Evolutionary conservation across 2,329 filamentous ascomycete genomes (phyloP).

Genomic region (Botrytis elliptica): DNA sequence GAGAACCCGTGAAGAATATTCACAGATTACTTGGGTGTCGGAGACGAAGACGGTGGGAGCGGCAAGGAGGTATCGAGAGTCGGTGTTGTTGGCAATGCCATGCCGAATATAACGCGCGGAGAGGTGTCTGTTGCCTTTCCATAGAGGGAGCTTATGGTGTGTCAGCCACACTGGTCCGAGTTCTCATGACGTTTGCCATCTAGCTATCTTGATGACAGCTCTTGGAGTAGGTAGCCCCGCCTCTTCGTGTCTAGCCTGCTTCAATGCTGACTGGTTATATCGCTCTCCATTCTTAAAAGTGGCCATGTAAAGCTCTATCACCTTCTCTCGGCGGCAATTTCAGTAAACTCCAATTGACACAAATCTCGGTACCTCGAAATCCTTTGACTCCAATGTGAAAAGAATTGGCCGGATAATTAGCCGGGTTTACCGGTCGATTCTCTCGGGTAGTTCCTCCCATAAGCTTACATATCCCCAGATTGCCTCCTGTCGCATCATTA

Average conservation of each 20-base stretch:
- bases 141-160: no score
- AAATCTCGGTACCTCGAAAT: not conserved
- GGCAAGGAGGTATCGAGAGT: not conserved
- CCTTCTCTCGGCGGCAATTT: not conserved
- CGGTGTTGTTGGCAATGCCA: not conserved
- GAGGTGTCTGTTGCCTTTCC: no score
- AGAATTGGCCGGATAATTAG: not conserved
- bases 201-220: not conserved
- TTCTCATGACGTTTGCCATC: not conserved
- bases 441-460: not conserved
- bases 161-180: no score
- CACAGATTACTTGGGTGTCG: not conserved
- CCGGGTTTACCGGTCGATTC: not conserved
- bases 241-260: not conserved
- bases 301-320: no score
- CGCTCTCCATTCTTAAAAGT: no score
- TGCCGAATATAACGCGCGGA: no score
- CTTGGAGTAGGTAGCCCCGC: not conserved
- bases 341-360: not conserved
- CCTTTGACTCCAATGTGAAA: not conserved
- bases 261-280: not conserved
- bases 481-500: not conserved
- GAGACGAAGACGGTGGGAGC: not conserved
- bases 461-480: not conserved
- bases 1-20: not conserved